Percentiles rank a stretch among this genome's conserved stretches.
Evolutionary conservation across 140 eudicot species (phyloP).

Genomic region (Flaveria floridana): DNA sequence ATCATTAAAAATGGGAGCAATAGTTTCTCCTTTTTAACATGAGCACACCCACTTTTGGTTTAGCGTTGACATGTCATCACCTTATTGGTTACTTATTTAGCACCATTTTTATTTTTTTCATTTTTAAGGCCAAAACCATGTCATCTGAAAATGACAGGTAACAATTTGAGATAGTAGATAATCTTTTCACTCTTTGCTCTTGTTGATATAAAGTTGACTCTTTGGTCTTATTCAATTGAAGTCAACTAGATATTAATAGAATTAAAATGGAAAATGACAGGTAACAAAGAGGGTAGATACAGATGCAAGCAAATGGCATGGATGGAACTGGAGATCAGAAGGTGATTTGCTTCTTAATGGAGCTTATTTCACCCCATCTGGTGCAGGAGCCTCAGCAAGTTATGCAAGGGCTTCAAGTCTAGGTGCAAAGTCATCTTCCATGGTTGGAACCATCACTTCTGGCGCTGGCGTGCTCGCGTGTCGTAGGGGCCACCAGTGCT

Average conservation of each 20-base stretch:
- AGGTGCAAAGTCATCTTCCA: slow-evolving; percentile 77
- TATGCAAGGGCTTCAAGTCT: slow-evolving; percentile 86
- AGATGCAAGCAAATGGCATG: slow-evolving; percentile 51
- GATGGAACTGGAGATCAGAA: slow-evolving; percentile 92
- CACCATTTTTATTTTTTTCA: too few species aligned
- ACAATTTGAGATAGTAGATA: neutral
- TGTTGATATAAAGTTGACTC: slow-evolving; percentile 19
- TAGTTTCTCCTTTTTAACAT: too few species aligned
- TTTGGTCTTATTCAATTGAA: neutral
- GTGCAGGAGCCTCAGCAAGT: slow-evolving; percentile 77
- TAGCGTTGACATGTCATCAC: too few species aligned
- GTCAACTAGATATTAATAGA: slow-evolving; percentile 29
- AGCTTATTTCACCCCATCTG: slow-evolving; percentile 77
- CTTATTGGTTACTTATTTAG: too few species aligned
- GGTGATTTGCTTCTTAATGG: slow-evolving; percentile 78
- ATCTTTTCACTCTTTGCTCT: neutral
- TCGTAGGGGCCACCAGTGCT: slow-evolving; percentile 68
- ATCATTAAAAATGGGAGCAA: too few species aligned
- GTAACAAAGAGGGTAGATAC: slow-evolving; percentile 86
- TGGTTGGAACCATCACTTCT: slow-evolving; percentile 72
- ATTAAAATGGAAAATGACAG: slow-evolving; percentile 34
- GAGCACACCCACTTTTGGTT: too few species aligned
- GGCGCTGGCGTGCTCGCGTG: slow-evolving; percentile 72
- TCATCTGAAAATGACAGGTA: too few species aligned
- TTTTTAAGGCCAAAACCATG: too few species aligned